Conservation (phyloP, 441 rosid species). For the Cnidoscolus chayamansa region DNA sequence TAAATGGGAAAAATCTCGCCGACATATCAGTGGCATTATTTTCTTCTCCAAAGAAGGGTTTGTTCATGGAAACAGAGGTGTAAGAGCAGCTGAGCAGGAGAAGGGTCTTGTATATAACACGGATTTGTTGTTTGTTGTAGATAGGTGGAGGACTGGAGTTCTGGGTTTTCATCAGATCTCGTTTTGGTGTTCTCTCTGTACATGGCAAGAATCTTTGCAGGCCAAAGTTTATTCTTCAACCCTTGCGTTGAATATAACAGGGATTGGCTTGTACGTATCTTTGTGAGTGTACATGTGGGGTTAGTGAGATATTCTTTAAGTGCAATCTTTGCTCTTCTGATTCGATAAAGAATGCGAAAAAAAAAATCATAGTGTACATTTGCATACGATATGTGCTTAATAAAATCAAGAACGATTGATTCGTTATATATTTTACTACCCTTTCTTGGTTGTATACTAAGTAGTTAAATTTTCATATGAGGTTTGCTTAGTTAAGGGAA, state of each 20-base stretch:
- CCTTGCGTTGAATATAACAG: constrained; percentile 35
- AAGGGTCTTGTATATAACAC: constrained; percentile 12
- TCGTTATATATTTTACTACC: no score
- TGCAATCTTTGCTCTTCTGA: constrained; percentile 27
- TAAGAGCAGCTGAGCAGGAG: background rate
- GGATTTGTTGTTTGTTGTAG: constrained; percentile 21
- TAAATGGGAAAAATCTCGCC: constrained; percentile 39
- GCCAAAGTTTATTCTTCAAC: constrained; percentile 37
- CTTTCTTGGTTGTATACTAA: no score
- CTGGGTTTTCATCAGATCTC: constrained; percentile 14
- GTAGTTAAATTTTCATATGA: no score
- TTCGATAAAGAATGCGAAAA: constrained; percentile 11
- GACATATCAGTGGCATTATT: constrained; percentile 56
- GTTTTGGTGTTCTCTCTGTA: constrained; percentile 21
- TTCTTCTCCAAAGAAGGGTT: constrained; percentile 33
- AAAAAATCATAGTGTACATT: background rate
- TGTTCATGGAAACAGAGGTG: constrained; percentile 29
- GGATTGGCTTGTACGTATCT: constrained; percentile 25
- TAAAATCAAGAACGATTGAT: constrained; percentile 1
- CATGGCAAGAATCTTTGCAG: constrained; percentile 28
- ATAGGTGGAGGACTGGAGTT: background rate
- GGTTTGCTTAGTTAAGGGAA: no score
- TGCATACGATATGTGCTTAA: constrained; percentile 10
- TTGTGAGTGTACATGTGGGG: constrained; percentile 20
- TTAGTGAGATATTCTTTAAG: constrained; percentile 18